Conservation (phyloP, 164 flowering plant species). For the Stephania japonica region DNA sequence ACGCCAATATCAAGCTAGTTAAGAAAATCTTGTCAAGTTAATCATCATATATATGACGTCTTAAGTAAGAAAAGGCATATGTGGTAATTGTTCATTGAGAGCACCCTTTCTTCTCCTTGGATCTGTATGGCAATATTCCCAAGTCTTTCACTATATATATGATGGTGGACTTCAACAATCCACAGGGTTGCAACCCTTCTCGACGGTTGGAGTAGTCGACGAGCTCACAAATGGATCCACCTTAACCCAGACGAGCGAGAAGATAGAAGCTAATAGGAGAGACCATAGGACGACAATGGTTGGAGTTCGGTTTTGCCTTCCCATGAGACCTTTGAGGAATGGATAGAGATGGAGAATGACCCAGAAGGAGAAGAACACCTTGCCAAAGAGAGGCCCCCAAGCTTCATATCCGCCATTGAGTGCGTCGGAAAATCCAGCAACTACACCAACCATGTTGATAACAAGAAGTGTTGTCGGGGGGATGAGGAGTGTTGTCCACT, state of each 20-base stretch:
- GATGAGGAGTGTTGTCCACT: slow-evolving; percentile 86
- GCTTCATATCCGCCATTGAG: slow-evolving; percentile 79
- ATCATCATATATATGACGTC: background rate
- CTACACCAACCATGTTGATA: slow-evolving; percentile 78
- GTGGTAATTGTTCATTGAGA: no score
- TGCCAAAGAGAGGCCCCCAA: slow-evolving; percentile 93
- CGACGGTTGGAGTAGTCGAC: background rate
- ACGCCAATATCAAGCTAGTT: background rate
- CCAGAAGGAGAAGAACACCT: slow-evolving; percentile 90
- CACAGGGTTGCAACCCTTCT: background rate
- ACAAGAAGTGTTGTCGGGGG: slow-evolving; percentile 83
- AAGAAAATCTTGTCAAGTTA: background rate
- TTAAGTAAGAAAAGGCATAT: no score
- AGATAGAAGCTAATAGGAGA: slow-evolving; percentile 79
- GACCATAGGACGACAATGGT: slow-evolving; percentile 88
- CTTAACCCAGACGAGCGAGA: slow-evolving; percentile 88
- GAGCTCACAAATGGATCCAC: slow-evolving; percentile 51
- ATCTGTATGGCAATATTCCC: no score
- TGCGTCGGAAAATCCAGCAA: slow-evolving; percentile 89
- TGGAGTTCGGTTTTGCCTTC: slow-evolving; percentile 81
- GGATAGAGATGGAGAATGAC: slow-evolving; percentile 88
- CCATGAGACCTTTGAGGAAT: slow-evolving; percentile 96
- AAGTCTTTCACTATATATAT: no score
- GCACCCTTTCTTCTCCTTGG: no score
- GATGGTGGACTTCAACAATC: background rate